Evolutionary conservation across 2,329 filamentous ascomycete species (phyloP).

Genomic region (Phoma sp.): DNA sequence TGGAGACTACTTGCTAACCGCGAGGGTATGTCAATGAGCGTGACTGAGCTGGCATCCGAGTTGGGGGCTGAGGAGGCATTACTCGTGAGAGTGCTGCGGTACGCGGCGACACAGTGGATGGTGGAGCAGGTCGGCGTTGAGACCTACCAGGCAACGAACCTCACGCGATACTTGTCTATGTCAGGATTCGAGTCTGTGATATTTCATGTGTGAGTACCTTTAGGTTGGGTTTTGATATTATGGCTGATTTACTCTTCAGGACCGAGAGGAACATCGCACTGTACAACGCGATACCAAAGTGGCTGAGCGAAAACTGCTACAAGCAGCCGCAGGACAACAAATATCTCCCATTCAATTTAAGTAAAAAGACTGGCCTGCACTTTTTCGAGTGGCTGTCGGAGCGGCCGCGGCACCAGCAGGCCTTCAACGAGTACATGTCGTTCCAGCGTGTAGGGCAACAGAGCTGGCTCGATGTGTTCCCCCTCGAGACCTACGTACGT

Average conservation of each 20-base stretch:
- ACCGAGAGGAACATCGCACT: constrained; percentile 1
- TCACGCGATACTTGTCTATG: neutral
- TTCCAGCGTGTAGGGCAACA: neutral
- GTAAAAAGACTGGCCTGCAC: neutral
- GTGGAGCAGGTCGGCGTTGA: neutral
- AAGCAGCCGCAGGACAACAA: neutral
- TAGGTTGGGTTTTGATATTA: too few species aligned
- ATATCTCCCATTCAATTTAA: neutral
- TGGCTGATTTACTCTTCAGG: neutral
- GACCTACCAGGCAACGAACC: neutral
- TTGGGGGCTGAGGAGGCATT: too few species aligned
- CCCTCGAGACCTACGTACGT: neutral
- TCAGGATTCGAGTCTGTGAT: neutral
- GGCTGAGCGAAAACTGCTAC: neutral
- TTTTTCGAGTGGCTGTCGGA: neutral
- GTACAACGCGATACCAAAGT: neutral
- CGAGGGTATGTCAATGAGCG: too few species aligned
- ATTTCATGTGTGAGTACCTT: too few species aligned
- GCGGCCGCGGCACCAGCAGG: too few species aligned
- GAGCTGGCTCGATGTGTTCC: neutral
- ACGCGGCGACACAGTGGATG: neutral
- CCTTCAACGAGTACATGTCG: constrained; percentile 1
- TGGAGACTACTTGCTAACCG: neutral
- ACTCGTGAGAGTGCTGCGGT: too few species aligned
- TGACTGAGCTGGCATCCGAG: too few species aligned